Conservation (phyloP, 2,329 filamentous ascomycete species). For the Ceratocystis eucalypticola region DNA sequence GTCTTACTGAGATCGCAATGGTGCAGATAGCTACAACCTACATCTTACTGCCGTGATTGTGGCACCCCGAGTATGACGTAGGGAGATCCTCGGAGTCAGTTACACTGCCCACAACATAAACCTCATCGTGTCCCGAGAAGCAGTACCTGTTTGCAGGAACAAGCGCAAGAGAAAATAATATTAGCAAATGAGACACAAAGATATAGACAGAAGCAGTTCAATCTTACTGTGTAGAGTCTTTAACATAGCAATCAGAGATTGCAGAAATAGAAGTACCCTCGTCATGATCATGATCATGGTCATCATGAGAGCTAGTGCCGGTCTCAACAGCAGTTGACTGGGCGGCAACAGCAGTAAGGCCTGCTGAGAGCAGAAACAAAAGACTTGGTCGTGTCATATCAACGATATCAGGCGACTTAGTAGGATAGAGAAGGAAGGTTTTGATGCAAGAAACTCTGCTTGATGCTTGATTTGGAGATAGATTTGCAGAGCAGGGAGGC, state of each 20-base stretch:
- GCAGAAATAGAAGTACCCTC: neutral
- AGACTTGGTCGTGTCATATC: neutral
- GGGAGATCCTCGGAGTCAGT: conserved; percentile 44
- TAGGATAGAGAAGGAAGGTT: neutral
- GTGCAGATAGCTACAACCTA: conserved; percentile 28
- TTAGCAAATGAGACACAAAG: neutral
- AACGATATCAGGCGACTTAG: neutral
- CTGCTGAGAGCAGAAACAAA: neutral
- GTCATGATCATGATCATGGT: neutral
- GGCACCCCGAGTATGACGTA: conserved; percentile 50
- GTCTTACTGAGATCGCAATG: neutral
- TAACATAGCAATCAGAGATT: conserved; percentile 15
- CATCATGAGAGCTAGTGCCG: neutral
- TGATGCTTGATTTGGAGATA: no score
- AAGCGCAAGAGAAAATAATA: neutral
- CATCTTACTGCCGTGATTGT: conserved; percentile 45
- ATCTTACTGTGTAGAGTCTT: conserved; percentile 14
- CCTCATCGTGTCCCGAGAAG: conserved; percentile 32
- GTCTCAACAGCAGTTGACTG: neutral
- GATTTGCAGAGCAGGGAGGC: no score
- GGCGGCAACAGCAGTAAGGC: neutral
- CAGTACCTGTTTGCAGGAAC: conserved; percentile 29
- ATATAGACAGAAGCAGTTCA: neutral
- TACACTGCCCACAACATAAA: conserved; percentile 32
- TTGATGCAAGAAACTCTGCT: neutral